These are phyloP conservation scores for Diaporthe sp. DNA, from an alignment of 2,329 filamentous ascomycete genomes.

Conservation along the genomic window DNA sequence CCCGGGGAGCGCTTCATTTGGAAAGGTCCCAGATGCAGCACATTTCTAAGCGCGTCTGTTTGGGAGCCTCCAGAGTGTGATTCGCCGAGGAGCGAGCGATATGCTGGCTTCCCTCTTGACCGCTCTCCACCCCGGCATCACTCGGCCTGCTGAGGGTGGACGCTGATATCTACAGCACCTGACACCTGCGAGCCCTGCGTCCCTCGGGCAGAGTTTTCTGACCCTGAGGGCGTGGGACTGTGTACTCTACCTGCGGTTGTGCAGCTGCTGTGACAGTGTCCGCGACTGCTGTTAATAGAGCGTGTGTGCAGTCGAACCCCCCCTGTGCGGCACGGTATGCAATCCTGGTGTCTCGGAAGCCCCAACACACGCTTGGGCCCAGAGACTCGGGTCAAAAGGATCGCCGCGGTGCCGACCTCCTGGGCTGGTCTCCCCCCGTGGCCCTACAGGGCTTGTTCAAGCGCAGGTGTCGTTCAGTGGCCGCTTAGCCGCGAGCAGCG, in stretches of 20 bases:
- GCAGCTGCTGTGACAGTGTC: neutral
- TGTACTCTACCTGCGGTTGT: neutral
- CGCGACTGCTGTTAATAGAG: constrained; percentile 24
- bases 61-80: constrained; percentile 7
- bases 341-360: constrained; percentile 12
- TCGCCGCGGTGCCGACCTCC: constrained; percentile 32
- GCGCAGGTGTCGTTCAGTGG: constrained; percentile 29
- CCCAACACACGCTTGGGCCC: constrained; percentile 7
- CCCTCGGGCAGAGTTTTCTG: neutral
- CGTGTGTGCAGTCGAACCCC: constrained; percentile 14
- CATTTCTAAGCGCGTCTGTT: constrained; percentile 30
- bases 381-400: constrained; percentile 29
- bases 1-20: constrained; percentile 18
- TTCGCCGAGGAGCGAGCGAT: constrained; percentile 35
- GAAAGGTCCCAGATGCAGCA: constrained; percentile 24
- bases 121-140: constrained; percentile 8
- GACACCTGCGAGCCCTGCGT: neutral
- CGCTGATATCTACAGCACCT: constrained; percentile 6
- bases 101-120: constrained; percentile 20
- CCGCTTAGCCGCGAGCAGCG: constrained; percentile 36
- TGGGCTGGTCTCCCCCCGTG: constrained; percentile 15
- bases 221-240: neutral
- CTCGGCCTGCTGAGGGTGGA: neutral
- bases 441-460: constrained; percentile 32
- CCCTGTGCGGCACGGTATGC: neutral